A percentile compares a stretch with the other conserved stretches of the same genome.
Conservation (phyloP, 2,329 filamentous ascomycete genomes). For the Fusarium tjaetaba region DNA sequence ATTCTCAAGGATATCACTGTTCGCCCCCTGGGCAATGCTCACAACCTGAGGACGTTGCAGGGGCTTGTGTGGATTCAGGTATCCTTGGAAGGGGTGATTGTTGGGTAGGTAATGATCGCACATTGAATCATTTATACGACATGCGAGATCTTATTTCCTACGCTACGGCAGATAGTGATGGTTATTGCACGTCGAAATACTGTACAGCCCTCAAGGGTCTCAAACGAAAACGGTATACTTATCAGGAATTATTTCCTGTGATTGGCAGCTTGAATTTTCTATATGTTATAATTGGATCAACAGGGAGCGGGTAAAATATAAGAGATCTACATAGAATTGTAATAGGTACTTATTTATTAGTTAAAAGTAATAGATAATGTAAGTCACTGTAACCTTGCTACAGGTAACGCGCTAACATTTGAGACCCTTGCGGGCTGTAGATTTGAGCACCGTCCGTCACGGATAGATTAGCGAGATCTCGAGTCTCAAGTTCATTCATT, state of each 20-base stretch:
- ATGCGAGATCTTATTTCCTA: background rate
- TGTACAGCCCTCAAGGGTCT: no score
- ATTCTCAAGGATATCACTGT: background rate
- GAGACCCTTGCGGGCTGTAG: background rate
- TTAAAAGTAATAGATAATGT: no score
- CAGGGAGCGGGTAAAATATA: no score
- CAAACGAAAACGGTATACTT: no score
- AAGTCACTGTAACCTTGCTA: no score
- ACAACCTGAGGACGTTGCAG: background rate
- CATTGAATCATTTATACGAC: background rate
- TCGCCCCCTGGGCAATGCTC: background rate
- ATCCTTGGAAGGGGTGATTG: background rate
- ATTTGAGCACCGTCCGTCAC: slow-evolving; percentile 4
- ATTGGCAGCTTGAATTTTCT: no score
- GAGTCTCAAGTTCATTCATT: background rate
- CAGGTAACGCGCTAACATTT: no score
- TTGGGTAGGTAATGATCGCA: background rate
- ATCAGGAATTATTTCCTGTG: no score
- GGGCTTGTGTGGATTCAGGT: background rate
- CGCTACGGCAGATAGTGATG: background rate
- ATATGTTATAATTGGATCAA: no score
- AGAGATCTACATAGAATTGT: no score
- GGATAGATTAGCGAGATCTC: slow-evolving; percentile 34
- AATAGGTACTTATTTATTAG: no score
- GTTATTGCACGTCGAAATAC: background rate